Evolutionary conservation across 2,329 filamentous ascomycete species (phyloP), one percentile per base, ranked within the genome.

Genomic region (Ascocoryne sarcoides): DNA sequence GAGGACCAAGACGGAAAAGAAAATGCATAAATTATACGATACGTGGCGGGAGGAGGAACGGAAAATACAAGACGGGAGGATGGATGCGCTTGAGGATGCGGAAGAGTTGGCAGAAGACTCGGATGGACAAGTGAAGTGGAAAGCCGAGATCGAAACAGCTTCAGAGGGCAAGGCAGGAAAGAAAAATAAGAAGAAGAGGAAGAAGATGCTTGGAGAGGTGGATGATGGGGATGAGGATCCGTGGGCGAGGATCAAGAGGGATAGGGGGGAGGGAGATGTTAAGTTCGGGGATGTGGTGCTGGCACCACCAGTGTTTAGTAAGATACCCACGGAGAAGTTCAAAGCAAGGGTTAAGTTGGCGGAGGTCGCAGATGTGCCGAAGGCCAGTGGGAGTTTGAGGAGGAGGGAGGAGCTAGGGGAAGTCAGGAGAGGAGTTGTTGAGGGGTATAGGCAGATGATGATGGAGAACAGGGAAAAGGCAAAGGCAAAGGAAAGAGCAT

Each of bases 1-100:
- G 47, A 71, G 76, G 37, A 95, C 89, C 4, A 82, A 81, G 60
- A 92, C 89, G 56, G 89, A 95, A 65, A 83, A 79, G 59, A 81
- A 82, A 50, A 81, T 95, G 69, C 79, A 80, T 53, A 84, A 84
- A 56, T 71, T 86, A 49, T 86, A 89, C 59, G 80, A 82, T 32
- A 84, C 90, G 51, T 88, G 84, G 73, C 68, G 73, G 39, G 79
- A 79, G 50, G 74, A 82, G 53, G 82, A 84, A 16, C 67, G 66
- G 37, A 77, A 76, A 32, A 56, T 57, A 5, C 48, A 59, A 20
- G 56, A 61, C 35, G 52, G 48, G 36, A 32, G 49, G n/a, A 42
- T 52, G 29, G 57, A 57, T 15, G 53, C 44, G 1, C 18, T 40
- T 9, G 59, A 61, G 32, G 16, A 55, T n/a, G 52, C 51, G 3